These are phyloP conservation scores for Sugiyamaella neomexicana DNA, from an alignment of 1,139 yeast genomes.

Conservation along the genomic window DNA sequence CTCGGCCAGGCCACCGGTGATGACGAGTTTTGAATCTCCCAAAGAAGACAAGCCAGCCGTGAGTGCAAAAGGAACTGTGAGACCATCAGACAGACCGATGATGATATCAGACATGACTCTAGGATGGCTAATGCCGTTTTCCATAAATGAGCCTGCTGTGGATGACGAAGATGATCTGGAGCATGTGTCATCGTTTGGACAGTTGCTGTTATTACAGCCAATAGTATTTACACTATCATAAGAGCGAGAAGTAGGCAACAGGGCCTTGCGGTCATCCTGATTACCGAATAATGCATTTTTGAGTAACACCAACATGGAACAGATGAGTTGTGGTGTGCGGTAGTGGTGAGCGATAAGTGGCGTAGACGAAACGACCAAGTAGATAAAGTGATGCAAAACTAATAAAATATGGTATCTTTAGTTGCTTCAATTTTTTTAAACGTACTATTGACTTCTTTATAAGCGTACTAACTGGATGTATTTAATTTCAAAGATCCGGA, in stretches of 20 bases:
- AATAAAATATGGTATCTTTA: neutral
- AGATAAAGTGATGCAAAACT: no score
- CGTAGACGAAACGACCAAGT: no score
- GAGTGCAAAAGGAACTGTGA: conserved; percentile 81
- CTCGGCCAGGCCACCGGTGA: conserved; percentile 86
- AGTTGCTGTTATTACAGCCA: conserved; percentile 5
- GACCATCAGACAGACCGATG: conserved; percentile 77
- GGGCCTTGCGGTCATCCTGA: conserved; percentile 28
- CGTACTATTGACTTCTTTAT: no score
- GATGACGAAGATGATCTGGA: conserved; percentile 25
- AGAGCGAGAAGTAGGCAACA: conserved; percentile 36
- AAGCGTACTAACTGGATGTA: no score
- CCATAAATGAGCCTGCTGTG: conserved; percentile 21
- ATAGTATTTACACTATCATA: conserved; percentile 28
- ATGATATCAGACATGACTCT: conserved; percentile 77
- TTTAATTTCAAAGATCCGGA: no score
- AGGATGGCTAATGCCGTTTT: conserved; percentile 39
- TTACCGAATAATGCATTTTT: conserved; percentile 38
- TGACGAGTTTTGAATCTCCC: conserved; percentile 71
- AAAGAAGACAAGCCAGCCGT: conserved; percentile 78
- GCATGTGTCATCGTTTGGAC: conserved; percentile 21
- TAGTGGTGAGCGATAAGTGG: no score
- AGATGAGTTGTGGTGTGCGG: neutral
- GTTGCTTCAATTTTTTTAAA: no score
- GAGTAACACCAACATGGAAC: conserved; percentile 38